Base-by-base conservation (phyloP, 495 filamentous ascomycete genomes). In the Podospora australis region DNA sequence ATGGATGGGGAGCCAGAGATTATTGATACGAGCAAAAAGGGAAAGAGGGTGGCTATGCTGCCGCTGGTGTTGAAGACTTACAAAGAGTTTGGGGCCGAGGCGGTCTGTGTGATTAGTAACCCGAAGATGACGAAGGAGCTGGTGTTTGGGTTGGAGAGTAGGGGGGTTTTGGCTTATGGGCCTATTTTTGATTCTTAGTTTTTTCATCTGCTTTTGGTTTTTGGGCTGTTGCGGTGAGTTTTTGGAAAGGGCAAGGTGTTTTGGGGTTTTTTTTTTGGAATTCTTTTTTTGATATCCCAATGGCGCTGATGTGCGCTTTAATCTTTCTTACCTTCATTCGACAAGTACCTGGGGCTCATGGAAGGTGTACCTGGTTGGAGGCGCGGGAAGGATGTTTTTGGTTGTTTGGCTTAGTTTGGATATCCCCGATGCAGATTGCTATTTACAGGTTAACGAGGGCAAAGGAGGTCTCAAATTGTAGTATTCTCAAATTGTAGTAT, bases 151-250 rank as follows among this genome's bases (percentile, higher is more conserved):
- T 63, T 88, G 48, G 84, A 89, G 63, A 71, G 68, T 28, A 70
- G 78, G 50, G 83, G 84, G 4, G 66, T 87, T 39, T 78, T 82
- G 28, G 84, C 84, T 11, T 89, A 79, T 71, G 86, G 84, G 24
- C 80, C 86, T 5, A 84, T 89, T 58, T 88, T 84, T 63, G 86
- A 90, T 68, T 87, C 83, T 39, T 90, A 45, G 53, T 41, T 40
- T 16, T n/a, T 30, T 30, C 28, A 7, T 30, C n/a, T 14, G 17
- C 4, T 23, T 14, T 41, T 23, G 22, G 17, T 24, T 41, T 41
- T 22, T 6, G n/a, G 4, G 32, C 19, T 16, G 26, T 36, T 36
- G 6, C 19, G 32, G 32, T 16, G 32, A 14, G 16, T 1, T 34
- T 10, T 34, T 36, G 32, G 32, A 35, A 35, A 13, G 13, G 14